Conservation (phyloP, 2,329 filamentous ascomycete species). For the Fusarium pininemorale region DNA sequence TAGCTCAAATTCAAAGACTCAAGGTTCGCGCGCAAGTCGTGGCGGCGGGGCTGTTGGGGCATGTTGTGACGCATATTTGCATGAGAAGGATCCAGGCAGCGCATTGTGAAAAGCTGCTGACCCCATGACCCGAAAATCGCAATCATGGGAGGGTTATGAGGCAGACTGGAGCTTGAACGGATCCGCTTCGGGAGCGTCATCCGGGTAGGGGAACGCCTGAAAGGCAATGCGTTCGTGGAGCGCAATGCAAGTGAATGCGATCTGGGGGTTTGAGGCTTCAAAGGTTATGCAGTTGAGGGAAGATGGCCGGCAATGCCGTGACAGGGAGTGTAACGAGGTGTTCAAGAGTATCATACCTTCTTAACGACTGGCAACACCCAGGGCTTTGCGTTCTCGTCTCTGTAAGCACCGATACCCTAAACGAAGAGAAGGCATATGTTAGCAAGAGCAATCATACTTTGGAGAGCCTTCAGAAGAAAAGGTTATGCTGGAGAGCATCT, state of each 20-base stretch:
- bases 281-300: slow-evolving; percentile 10
- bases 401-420: slow-evolving; percentile 86
- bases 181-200: slow-evolving; percentile 12
- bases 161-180: slow-evolving; percentile 8
- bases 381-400: slow-evolving; percentile 94
- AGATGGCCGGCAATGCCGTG: background rate
- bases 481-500: background rate
- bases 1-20: slow-evolving; percentile 29
- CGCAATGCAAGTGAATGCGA: slow-evolving; percentile 11
- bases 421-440: slow-evolving; percentile 8
- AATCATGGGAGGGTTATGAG: slow-evolving; percentile 16
- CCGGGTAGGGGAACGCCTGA: background rate
- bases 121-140: slow-evolving; percentile 35
- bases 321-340: slow-evolving; percentile 4
- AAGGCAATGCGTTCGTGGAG: slow-evolving; percentile 14
- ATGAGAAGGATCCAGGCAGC: slow-evolving; percentile 23
- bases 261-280: background rate
- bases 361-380: slow-evolving; percentile 97
- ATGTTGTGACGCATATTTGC: slow-evolving; percentile 23
- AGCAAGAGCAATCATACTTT: slow-evolving; percentile 4
- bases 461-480: background rate
- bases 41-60: slow-evolving; percentile 24
- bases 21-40: slow-evolving; percentile 7
- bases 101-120: slow-evolving; percentile 15
- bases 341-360: slow-evolving; percentile 69